Evolutionary conservation across 768 basidiomycete genomes (phyloP).

Genomic region (Leccinum ochraceum): DNA sequence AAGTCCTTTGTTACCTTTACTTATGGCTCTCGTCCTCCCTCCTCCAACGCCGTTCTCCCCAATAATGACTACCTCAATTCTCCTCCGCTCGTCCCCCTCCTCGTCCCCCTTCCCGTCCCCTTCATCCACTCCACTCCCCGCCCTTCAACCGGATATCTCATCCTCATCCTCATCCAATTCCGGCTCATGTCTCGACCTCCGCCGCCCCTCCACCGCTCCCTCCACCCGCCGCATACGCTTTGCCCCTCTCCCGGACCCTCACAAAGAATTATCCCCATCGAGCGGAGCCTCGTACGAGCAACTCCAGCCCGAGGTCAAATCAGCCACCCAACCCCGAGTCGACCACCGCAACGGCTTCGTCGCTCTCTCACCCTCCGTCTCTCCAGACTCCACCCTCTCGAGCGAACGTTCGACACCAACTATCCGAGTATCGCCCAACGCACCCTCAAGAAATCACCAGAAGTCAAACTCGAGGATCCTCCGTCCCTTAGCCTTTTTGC

Average conservation of each 20-base stretch:
- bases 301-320: conserved; percentile 20
- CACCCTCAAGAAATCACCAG: background rate
- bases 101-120: conserved; percentile 14
- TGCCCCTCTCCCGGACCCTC: conserved; percentile 82
- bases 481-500: conserved; percentile 24
- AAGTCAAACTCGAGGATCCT: conserved; percentile 23
- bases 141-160: conserved; percentile 16
- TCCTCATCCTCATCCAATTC: conserved; percentile 23
- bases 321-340: background rate
- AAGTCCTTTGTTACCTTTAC: conserved; percentile 3
- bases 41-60: background rate
- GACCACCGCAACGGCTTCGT: conserved; percentile 10
- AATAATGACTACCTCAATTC: conserved; percentile 29
- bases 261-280: conserved; percentile 39
- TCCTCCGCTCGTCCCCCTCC: conserved; percentile 19
- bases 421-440: conserved; percentile 14
- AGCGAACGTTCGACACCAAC: conserved; percentile 24
- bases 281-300: conserved; percentile 33
- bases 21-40: conserved; percentile 11
- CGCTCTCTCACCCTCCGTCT: conserved; percentile 20
- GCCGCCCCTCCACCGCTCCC: conserved; percentile 5
- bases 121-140: conserved; percentile 10
- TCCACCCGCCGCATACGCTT: conserved; percentile 60
- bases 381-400: conserved; percentile 23
- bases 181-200: conserved; percentile 20